Conservation (phyloP, 2,329 filamentous ascomycete genomes). For the Hysterium pulicare region DNA sequence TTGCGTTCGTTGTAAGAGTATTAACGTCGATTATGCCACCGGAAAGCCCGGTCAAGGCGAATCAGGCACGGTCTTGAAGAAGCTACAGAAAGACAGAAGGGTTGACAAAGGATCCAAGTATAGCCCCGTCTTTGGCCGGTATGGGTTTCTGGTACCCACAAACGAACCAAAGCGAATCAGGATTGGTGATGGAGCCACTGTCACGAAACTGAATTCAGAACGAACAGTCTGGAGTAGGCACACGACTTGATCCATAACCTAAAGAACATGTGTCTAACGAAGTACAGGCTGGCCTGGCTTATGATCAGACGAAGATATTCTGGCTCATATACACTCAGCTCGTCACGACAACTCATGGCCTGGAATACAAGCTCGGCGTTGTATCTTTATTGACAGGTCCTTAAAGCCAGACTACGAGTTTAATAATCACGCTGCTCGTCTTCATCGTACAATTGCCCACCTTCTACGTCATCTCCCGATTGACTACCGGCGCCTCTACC, state of each 20-base stretch:
- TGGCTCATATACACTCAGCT: too few species aligned
- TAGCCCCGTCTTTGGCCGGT: conserved; percentile 48
- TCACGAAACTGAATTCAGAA: conserved; percentile 1
- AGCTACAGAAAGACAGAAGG: conserved; percentile 43
- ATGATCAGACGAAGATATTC: too few species aligned
- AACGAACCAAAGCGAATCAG: conserved; percentile 2
- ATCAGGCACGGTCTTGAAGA: conserved; percentile 43
- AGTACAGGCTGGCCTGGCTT: neutral
- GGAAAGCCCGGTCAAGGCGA: conserved; percentile 38
- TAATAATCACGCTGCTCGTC: too few species aligned
- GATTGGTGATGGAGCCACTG: neutral
- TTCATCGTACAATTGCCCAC: too few species aligned
- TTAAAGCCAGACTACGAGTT: too few species aligned
- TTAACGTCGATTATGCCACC: conserved; percentile 49
- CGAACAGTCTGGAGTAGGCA: conserved; percentile 1
- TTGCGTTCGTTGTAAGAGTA: conserved; percentile 44
- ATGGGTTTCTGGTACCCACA: conserved; percentile 38
- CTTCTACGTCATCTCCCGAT: too few species aligned
- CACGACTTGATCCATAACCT: neutral
- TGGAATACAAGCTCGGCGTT: too few species aligned
- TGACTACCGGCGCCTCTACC: too few species aligned
- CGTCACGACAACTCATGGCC: too few species aligned
- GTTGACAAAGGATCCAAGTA: conserved; percentile 46
- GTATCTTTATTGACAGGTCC: too few species aligned
- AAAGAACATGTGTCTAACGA: neutral